Evolutionary conservation across 2,329 filamentous ascomycete genomes (phyloP), one percentile per base, ranked within the genome.

Genomic region (Pochonia chlamydosporia): DNA sequence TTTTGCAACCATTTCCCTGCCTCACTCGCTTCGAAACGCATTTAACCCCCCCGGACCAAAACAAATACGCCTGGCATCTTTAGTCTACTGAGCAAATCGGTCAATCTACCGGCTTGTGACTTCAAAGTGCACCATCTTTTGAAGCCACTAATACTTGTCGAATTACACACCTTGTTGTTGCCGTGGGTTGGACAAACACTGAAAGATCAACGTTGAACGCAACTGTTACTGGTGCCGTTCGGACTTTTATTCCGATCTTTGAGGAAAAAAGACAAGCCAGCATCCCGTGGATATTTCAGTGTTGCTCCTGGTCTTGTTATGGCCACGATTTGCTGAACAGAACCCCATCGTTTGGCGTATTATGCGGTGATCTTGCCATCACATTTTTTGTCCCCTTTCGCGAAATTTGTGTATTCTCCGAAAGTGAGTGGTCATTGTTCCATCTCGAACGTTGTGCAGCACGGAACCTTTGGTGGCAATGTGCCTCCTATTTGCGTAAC

Each of bases 321-420:
- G 40, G 39, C 33, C 26, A 25, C 39, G 25, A 35, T 39, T 28
- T 46, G 13, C 24, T 46, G 37, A 43, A 30, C 39, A 35, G 39
- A 11, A 11, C 35, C 21, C 2, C 9, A 20, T 11, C 5, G 11
- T 24, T 16, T 40, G 24, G 33, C 35, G 37, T 49, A 43, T 25
- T 49, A 43, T 46, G 43, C 20, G 40, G 40, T 46, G 40, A 46
- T 14, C n/a, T n/a, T 25, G 24, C 33, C 44, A 33, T 41, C 36
- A 21, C 39, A 33, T 49, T 10, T 33, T 35, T 14, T 39, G n/a
- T 11, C 20, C 24, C 25, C 30, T 18, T 7, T 37, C 9, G 30
- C 45, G 37, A 45, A 21, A 39, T 20, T 6, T 36, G 36, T 30
- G 56, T 54, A 56, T 56, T 43, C 41, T 47, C 48, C 52, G 43